Evolutionary conservation across 768 basidiomycete species (phyloP).

Genomic region (Hypholoma sublateritium): DNA sequence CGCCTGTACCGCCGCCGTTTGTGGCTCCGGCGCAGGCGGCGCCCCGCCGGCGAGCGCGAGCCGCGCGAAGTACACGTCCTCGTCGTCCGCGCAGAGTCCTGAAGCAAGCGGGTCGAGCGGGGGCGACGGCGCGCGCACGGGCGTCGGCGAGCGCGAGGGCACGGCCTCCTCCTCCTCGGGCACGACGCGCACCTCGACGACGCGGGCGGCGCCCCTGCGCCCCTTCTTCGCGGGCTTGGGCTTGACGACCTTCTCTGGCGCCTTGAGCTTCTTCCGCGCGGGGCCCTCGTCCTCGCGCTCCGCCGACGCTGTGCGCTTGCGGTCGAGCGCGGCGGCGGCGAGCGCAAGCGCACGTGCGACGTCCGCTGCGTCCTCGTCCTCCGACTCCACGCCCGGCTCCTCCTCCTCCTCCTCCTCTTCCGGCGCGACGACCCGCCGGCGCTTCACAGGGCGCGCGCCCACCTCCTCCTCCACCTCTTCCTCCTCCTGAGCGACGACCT

Average conservation of each 20-base stretch:
- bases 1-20: slow-evolving; percentile 23
- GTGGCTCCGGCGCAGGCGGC: slow-evolving; percentile 17
- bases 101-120: slow-evolving; percentile 53
- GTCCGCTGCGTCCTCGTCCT: slow-evolving; percentile 51
- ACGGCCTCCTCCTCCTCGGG: slow-evolving; percentile 34
- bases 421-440: slow-evolving; percentile 30
- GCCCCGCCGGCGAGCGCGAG: slow-evolving; percentile 50
- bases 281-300: slow-evolving; percentile 32
- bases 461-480: slow-evolving; percentile 38
- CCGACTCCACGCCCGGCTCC: slow-evolving; percentile 55
- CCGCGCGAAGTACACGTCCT: slow-evolving; percentile 81
- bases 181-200: slow-evolving; percentile 4
- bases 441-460: slow-evolving; percentile 27
- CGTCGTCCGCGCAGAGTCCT: slow-evolving; percentile 80
- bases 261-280: slow-evolving; percentile 20
- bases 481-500: slow-evolving; percentile 38
- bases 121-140: slow-evolving; percentile 39
- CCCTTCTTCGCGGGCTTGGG: slow-evolving; percentile 19
- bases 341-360: slow-evolving; percentile 23
- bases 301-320: slow-evolving; percentile 48
- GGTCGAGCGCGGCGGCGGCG: slow-evolving; percentile 27
- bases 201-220: slow-evolving; percentile 21
- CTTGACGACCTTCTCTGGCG: slow-evolving; percentile 33
- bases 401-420: slow-evolving; percentile 6
- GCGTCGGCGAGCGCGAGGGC: slow-evolving; percentile 51